Evolutionary conservation across 1,284 basidiomycete species (phyloP).

Genomic region (Cryptococcus wingfieldii): DNA sequence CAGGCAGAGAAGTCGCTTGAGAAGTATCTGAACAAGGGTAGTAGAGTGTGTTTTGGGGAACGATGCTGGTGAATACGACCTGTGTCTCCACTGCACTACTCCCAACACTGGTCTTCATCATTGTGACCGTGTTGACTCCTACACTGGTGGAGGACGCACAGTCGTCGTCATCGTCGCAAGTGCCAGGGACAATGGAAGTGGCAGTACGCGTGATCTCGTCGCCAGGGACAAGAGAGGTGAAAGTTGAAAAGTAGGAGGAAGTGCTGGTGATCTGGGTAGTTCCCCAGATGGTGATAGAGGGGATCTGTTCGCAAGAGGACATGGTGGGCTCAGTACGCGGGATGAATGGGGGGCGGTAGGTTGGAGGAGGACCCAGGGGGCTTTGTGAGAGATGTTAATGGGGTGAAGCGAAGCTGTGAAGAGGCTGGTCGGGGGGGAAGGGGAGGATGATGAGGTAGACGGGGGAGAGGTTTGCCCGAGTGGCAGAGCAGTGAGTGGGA

Average conservation of each 20-base stretch:
- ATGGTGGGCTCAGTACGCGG: not conserved
- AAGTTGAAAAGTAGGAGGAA: conserved; percentile 5
- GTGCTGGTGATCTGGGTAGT: conserved; percentile 18
- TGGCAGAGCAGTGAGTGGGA: not conserved
- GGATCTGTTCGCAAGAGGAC: conserved; percentile 11
- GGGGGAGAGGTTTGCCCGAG: not conserved
- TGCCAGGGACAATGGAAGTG: conserved; percentile 2
- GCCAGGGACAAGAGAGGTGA: conserved; percentile 4
- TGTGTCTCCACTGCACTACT: conserved; percentile 1
- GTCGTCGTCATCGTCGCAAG: not conserved
- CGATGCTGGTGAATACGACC: conserved; percentile 10
- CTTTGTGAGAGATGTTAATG: not conserved
- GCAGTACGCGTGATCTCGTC: not conserved
- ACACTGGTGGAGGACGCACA: not conserved
- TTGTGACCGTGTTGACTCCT: conserved; percentile 2
- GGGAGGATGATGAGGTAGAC: not conserved
- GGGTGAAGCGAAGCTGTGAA: not conserved
- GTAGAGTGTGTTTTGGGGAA: conserved; percentile 22
- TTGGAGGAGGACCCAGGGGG: not conserved
- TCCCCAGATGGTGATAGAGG: conserved; percentile 20
- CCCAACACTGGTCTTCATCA: conserved; percentile 1
- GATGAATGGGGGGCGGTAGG: not conserved
- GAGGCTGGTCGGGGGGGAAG: not conserved
- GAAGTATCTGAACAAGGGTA: conserved; percentile 6
- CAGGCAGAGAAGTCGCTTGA: too few species aligned